Conservation (phyloP, 352 stramenopile species). For the Pythium sukuiense region DNA sequence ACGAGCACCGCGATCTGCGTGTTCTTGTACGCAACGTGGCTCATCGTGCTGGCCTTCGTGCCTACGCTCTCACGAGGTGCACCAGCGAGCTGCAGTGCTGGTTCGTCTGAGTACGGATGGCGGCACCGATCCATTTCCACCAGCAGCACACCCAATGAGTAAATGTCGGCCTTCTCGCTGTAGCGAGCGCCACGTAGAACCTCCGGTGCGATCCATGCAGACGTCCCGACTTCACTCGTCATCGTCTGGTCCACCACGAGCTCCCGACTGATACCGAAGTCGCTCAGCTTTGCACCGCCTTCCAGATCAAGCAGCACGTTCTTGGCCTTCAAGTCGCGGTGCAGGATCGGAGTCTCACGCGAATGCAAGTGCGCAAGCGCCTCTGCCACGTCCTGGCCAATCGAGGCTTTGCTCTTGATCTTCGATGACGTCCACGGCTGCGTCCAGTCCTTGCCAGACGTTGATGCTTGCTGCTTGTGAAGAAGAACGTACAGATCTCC, state of each 20-base stretch:
- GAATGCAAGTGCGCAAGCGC: conserved; percentile 22
- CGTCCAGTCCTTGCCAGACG: no score
- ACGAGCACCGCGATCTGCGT: no score
- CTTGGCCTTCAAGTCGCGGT: conserved; percentile 17
- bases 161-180: conserved; percentile 31
- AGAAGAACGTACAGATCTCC: conserved; percentile 25
- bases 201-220: conserved; percentile 29
- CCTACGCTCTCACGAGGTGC: no score
- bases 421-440: not conserved
- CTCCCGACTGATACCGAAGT: conserved; percentile 18
- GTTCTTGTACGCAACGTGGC: no score
- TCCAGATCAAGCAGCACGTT: conserved; percentile 11
- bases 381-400: conserved; percentile 12
- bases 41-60: no score
- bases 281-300: not conserved
- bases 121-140: conserved; percentile 23
- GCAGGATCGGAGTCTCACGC: conserved; percentile 15
- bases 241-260: conserved; percentile 14
- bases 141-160: conserved; percentile 28
- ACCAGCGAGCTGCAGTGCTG: no score
- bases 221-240: conserved; percentile 26
- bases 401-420: not conserved
- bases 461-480: not conserved
- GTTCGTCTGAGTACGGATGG: conserved; percentile 5
- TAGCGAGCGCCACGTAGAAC: conserved; percentile 27